Percentiles rank a stretch among this genome's conserved stretches.
These are phyloP conservation scores for Solanum chiquidenum DNA, from an alignment of 257 asterid genomes.

Conservation along the genomic window DNA sequence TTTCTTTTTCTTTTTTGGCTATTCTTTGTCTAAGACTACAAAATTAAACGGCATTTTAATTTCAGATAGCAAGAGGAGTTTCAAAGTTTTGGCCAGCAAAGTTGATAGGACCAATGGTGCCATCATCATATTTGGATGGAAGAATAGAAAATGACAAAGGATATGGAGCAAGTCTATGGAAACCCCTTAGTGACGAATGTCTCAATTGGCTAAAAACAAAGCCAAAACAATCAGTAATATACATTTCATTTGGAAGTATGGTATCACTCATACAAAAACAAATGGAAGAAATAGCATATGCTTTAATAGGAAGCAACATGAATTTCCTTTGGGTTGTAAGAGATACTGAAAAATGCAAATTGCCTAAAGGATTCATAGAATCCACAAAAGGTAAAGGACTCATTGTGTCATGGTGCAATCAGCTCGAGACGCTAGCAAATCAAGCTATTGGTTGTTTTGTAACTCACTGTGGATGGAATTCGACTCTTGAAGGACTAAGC, in stretches of 20 bases:
- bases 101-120: slow-evolving; percentile 61
- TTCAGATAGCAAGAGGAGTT: slow-evolving; percentile 34
- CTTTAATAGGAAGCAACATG: slow-evolving; percentile 12
- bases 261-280: slow-evolving; percentile 39
- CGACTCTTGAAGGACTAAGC: slow-evolving; percentile 46
- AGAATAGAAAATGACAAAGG: slow-evolving; percentile 51
- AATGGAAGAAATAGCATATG: slow-evolving; percentile 41
- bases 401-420: slow-evolving; percentile 67
- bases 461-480: slow-evolving; percentile 70
- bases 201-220: slow-evolving; percentile 42
- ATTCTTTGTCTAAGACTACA: neutral
- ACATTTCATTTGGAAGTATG: slow-evolving; percentile 71
- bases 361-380: slow-evolving; percentile 22
- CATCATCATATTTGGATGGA: slow-evolving; percentile 51
- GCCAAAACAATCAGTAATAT: slow-evolving; percentile 37
- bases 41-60: too few relatives aligned
- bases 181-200: slow-evolving; percentile 46
- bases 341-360: slow-evolving; percentile 35
- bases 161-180: slow-evolving; percentile 73
- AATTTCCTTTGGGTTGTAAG: slow-evolving; percentile 57
- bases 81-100: slow-evolving; percentile 44
- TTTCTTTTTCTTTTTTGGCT: neutral
- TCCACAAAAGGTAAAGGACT: slow-evolving; percentile 24
- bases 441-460: slow-evolving; percentile 52
- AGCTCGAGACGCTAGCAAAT: slow-evolving; percentile 43